These are phyloP conservation scores for Pyronema omphalodes DNA, from an alignment of 495 filamentous ascomycete species.

Conservation along the genomic window DNA sequence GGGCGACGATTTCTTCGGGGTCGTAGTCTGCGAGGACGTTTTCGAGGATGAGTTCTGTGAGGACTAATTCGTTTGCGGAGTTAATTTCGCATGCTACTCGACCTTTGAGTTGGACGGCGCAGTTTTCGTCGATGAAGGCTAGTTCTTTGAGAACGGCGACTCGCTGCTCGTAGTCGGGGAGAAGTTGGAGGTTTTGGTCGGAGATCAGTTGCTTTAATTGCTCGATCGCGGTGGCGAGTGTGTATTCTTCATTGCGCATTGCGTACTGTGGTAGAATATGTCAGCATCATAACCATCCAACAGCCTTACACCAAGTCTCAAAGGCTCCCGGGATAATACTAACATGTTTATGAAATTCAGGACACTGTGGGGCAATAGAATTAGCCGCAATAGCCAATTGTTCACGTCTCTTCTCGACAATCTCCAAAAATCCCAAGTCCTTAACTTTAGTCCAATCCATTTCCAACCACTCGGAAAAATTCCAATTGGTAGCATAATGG, in stretches of 20 bases:
- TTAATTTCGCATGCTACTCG: slow-evolving; percentile 98
- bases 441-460: slow-evolving; percentile 63
- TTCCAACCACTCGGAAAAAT: slow-evolving; percentile 59
- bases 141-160: slow-evolving; percentile 80
- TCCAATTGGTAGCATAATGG: slow-evolving; percentile 50
- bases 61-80: slow-evolving; percentile 89
- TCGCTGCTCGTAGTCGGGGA: slow-evolving; percentile 96
- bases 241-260: slow-evolving; percentile 88
- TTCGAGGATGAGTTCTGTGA: slow-evolving; percentile 89
- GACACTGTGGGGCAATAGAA: slow-evolving; percentile 44
- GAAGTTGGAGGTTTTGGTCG: slow-evolving; percentile 85
- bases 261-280: slow-evolving; percentile 37
- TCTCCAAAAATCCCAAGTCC: slow-evolving; percentile 55
- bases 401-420: slow-evolving; percentile 46
- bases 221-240: slow-evolving; percentile 76
- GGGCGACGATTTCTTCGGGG: slow-evolving; percentile 86
- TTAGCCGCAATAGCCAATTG: slow-evolving; percentile 40
- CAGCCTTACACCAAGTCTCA: no score
- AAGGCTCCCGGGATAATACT: slow-evolving; percentile 21
- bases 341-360: slow-evolving; percentile 69
- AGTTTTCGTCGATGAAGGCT: slow-evolving; percentile 67
- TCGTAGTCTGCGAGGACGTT: slow-evolving; percentile 92
- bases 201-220: slow-evolving; percentile 74
- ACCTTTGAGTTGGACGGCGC: slow-evolving; percentile 80
- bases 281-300: no score